Base-by-base conservation (phyloP, 768 basidiomycete species). In the Omphalotus guepiniiformis region DNA sequence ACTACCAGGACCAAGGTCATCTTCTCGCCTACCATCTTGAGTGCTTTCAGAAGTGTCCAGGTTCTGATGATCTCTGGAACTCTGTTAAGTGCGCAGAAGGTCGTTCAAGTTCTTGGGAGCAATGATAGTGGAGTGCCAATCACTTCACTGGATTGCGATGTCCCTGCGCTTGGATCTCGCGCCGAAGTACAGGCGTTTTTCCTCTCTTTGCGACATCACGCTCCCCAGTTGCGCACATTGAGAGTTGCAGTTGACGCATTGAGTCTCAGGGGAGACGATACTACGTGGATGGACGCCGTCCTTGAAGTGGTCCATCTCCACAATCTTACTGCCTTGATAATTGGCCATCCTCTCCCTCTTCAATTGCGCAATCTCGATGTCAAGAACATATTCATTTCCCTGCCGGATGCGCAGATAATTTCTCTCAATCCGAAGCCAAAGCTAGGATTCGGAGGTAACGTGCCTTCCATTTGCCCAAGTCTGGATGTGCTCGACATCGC, bases 391-490 rank as follows among this genome's bases (percentile, higher is more conserved):
- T 27, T 46, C 9, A 1, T 16, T n/a, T 36, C 22, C 3, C 38
- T 32, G 35, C 7, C 5, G 19, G 6, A 36, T 5, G 35, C 27
- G n/a, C 25, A 35, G 23, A 21, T 18, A n/a, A 29, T 46, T 18
- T 36, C 35, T 16, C 30, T 46, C 21, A 46, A 46, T 27, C 35
- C 44, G 11, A 46, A 37, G 30, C 32, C 44, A n/a, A n/a, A n/a
- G n/a, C n/a, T n/a, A n/a, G n/a, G n/a, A n/a, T n/a, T n/a, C n/a
- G n/a, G n/a, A n/a, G n/a, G n/a, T n/a, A n/a, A n/a, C n/a, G n/a
- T n/a, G n/a, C n/a, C n/a, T n/a, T n/a, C n/a, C n/a, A n/a, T n/a
- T n/a, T n/a, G n/a, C n/a, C n/a, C n/a, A n/a, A n/a, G n/a, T n/a
- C n/a, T n/a, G n/a, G n/a, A n/a, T n/a, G n/a, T n/a, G n/a, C n/a